Evolutionary conservation across 2,329 filamentous ascomycete genomes (phyloP), one percentile per base, ranked within the genome.

Genomic region (Pseudogymnoascus sp.): DNA sequence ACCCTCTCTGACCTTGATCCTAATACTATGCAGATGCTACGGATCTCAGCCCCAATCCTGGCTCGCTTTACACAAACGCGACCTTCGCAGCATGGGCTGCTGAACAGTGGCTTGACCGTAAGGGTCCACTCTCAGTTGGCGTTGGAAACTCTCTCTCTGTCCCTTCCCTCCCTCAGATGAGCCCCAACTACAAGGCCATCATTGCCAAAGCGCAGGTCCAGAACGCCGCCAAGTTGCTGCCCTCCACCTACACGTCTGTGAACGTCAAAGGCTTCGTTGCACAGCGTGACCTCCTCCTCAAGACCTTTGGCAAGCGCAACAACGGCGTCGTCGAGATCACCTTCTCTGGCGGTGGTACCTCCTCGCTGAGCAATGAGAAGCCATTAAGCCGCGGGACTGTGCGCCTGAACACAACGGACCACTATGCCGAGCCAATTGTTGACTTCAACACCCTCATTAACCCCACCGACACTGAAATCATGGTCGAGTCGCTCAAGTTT

Each of bases 371-470:
- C 14, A 69, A 73, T 47, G 73, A 76, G 64, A 57, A 57, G 51
- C 73, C 75, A 2, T 67, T 77, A 21, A 75, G 72, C 62, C 71
- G 76, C 42, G 75, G 75, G 14, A 71, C 72, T 23, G 71, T 77
- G 37, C 66, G 68, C 7, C 66, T 74, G 1, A 68, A 71, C 59
- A 63, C 69, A 1, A 67, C 69, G 0, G 64, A 73, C 36, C 70
- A 68, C 4, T 61, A 70, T 14, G 68, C 62, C 0, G 66, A 69
- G 3, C 75, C 74, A 1, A 65, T 72, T 16, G 67, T 77, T 21
- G 72, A 77, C 65, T 75, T 74, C 62, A 69, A 71, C 57, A 73
- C 75, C 1, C 69, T 69, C 1, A 70, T 69, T 10, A 77, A 77
- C 63, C 75, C 74, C 1, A 67, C 75, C 10, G 75, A 77, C 64